Base-by-base conservation (phyloP, 768 basidiomycete species). In the Leucogyrophana mollusca region DNA sequence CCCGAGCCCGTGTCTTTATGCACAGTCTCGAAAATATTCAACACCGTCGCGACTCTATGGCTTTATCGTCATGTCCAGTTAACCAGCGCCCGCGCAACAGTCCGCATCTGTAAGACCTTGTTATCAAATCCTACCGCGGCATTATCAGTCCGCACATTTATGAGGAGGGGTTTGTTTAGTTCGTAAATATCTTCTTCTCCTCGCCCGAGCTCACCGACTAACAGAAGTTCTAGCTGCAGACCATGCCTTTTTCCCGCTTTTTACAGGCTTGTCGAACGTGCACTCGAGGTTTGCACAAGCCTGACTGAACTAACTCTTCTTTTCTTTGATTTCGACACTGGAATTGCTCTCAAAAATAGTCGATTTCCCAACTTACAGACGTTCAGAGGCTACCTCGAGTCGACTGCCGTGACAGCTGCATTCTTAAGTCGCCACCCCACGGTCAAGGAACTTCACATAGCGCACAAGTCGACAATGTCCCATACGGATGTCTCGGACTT, bases 101-200 rank as follows among this genome's bases (percentile, higher is more conserved):
- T 48, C 20, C 27, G 25, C 14, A 34, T 46, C 3, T 48, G 47
- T 30, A 46, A 46, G 24, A 34, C 10, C 23, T 20, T 48, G 9
- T 8, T 48, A 18, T 46, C 47, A 33, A 48, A 48, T n/a, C 33
- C 32, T 46, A 11, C 38, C 18, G 44, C 47, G 17, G 47, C 47
- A 18, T 23, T 6, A 9, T 46, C 47, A 3, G 42, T 48, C 4
- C 47, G 47, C 14, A 40, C 43, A 43, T 43, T 35, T 23, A 11
- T 43, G 35, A 16, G 24, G 39, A 9, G 20, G 35, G 27, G 18
- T 23, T 43, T 13, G 35, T 18, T 22, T 7, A 43, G 30, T n/a
- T 13, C 34, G 40, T 35, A 43, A 35, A 18, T 35, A 30, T 17
- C 40, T 45, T 45, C 40, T 42, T 45, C 40, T 43, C 10, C 42